These are phyloP conservation scores for Calocybe cyanea DNA, from an alignment of 768 basidiomycete species.

Conservation along the genomic window DNA sequence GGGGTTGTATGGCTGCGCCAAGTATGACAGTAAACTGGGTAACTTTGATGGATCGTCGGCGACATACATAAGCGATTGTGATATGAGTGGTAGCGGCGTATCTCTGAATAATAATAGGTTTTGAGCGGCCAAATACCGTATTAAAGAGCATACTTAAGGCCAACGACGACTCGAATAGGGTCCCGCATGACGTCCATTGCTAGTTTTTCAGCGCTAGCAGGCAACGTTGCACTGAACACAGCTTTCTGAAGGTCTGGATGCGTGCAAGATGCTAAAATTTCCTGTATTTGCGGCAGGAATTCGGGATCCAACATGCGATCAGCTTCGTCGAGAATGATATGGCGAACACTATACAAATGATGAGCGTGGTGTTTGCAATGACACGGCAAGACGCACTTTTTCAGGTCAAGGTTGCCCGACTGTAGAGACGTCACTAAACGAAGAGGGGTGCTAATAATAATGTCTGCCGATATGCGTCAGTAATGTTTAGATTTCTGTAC, in stretches of 20 bases:
- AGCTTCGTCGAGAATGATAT: conserved; percentile 87
- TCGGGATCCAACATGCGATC: conserved; percentile 88
- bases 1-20: conserved; percentile 81
- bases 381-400: conserved; percentile 54
- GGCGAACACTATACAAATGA: conserved; percentile 60
- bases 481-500: not conserved
- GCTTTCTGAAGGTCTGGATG: conserved; percentile 73
- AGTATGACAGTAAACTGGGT: conserved; percentile 77
- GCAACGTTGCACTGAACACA: conserved; percentile 93
- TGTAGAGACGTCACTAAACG: conserved; percentile 81
- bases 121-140: not conserved
- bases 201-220: conserved; percentile 80
- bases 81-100: conserved; percentile 87
- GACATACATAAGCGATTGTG: conserved; percentile 87
- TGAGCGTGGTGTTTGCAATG: not conserved
- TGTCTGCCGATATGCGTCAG: conserved; percentile 46
- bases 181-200: conserved; percentile 82
- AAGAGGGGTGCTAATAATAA: conserved; percentile 91
- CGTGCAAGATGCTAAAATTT: conserved; percentile 77
- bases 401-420: conserved; percentile 57
- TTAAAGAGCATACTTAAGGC: conserved; percentile 71
- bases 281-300: conserved; percentile 85
- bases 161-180: conserved; percentile 93
- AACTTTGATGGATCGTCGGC: conserved; percentile 94
- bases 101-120: conserved; percentile 51